phyloP scores from a whole-genome alignment of 75 land plant species.

The Ceratopteris richardii region DNA sequence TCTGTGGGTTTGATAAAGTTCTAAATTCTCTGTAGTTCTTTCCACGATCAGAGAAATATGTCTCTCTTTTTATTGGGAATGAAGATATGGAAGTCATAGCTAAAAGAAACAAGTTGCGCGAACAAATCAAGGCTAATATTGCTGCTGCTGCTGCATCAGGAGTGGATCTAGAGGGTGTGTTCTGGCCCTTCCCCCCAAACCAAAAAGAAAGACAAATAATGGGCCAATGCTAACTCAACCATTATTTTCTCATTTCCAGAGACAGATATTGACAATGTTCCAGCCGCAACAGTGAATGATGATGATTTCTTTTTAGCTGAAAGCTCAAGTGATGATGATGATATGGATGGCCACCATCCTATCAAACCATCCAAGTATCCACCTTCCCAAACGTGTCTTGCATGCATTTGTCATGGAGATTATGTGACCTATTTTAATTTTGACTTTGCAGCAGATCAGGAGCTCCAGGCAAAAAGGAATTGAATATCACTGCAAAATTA shows the following conservation, averaged over 20 bases:
- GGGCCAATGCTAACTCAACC: too few relatives aligned
- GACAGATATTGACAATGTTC: constrained; percentile 95
- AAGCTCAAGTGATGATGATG: constrained; percentile 78
- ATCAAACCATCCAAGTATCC: constrained; percentile 80
- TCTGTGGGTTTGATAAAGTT: too few relatives aligned
- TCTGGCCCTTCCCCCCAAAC: too few relatives aligned
- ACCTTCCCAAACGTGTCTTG: too few relatives aligned
- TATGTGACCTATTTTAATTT: too few relatives aligned
- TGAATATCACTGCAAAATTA: too few relatives aligned
- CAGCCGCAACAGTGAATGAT: constrained; percentile 63
- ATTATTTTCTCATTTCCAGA: constrained; percentile 41
- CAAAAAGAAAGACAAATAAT: too few relatives aligned
- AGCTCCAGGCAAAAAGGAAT: too few relatives aligned
- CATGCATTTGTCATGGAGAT: too few relatives aligned
- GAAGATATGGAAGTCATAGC: constrained; percentile 60
- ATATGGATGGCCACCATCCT: constrained; percentile 97
- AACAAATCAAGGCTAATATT: constrained; percentile 73
- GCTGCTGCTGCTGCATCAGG: constrained; percentile 92
- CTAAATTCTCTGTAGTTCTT: constrained; percentile 85
- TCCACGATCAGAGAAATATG: constrained; percentile 93
- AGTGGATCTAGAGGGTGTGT: constrained; percentile 86
- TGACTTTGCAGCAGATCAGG: too few relatives aligned
- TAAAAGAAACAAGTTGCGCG: constrained; percentile 60
- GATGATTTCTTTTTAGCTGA: constrained; percentile 92
- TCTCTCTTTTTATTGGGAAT: constrained; percentile 76